Evolutionary conservation across 768 basidiomycete genomes (phyloP).

Genomic region (Paxillus ammoniavirescens): DNA sequence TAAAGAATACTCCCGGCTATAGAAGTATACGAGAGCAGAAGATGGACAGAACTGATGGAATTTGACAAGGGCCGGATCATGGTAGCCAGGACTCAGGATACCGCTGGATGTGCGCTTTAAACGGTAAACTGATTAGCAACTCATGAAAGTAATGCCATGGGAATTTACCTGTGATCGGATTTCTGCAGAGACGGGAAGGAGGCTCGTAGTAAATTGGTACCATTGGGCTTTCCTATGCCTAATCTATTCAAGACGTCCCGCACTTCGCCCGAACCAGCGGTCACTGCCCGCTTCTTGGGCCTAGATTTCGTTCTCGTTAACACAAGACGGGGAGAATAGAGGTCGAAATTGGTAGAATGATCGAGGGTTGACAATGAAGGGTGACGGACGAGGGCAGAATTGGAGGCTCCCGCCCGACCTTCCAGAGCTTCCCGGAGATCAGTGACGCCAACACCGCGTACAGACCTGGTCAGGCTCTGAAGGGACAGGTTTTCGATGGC

Average conservation of each 20-base stretch:
- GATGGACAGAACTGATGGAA: neutral
- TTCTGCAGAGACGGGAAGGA: conserved; percentile 62
- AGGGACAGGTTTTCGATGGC: conserved; percentile 88
- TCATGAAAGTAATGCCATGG: neutral
- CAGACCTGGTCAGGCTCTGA: conserved; percentile 77
- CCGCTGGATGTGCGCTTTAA: conserved; percentile 16
- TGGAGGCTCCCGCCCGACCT: conserved; percentile 81
- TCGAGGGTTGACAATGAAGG: conserved; percentile 79
- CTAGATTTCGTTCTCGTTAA: conserved; percentile 55
- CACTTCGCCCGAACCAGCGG: conserved; percentile 66
- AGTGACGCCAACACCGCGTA: conserved; percentile 79
- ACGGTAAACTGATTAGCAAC: neutral
- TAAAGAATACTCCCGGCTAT: conserved; percentile 11
- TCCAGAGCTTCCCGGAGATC: conserved; percentile 89
- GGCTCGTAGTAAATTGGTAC: conserved; percentile 61
- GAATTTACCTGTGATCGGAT: conserved; percentile 39
- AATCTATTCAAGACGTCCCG: conserved; percentile 77
- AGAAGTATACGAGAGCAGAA: conserved; percentile 3
- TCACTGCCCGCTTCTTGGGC: conserved; percentile 48
- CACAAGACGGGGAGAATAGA: conserved; percentile 39
- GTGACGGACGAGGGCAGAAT: conserved; percentile 62
- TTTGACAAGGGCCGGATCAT: neutral
- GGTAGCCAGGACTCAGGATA: neutral
- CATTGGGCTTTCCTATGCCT: conserved; percentile 74
- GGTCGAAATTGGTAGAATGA: conserved; percentile 52